Percentiles rank a stretch among this genome's conserved stretches.
These are phyloP conservation scores for Elsinoe australis DNA, from an alignment of 2,329 filamentous ascomycete genomes.

Conservation along the genomic window DNA sequence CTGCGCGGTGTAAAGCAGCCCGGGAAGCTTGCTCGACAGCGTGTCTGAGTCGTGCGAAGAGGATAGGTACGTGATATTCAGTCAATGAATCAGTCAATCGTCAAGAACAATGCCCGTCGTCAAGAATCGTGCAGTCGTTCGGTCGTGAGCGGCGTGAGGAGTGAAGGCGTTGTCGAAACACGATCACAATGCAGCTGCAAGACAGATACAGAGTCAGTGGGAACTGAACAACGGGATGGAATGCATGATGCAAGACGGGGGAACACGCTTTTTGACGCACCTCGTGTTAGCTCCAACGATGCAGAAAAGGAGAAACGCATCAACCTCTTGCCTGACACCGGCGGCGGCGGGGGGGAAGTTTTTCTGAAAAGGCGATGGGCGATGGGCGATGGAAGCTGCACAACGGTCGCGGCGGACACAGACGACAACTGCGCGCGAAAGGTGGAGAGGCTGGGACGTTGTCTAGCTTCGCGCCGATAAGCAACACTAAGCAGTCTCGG, in stretches of 20 bases:
- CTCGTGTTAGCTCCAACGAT: slow-evolving; percentile 16
- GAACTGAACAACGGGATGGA: slow-evolving; percentile 15
- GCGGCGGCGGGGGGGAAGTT: slow-evolving; percentile 16
- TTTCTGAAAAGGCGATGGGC: slow-evolving; percentile 12
- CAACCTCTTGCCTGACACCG: slow-evolving; percentile 12
- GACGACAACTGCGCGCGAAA: slow-evolving; percentile 1
- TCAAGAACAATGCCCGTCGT: slow-evolving; percentile 13
- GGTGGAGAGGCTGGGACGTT: slow-evolving; percentile 16
- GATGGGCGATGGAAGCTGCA: slow-evolving; percentile 14
- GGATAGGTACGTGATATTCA: not conserved
- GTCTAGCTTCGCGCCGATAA: slow-evolving; percentile 17
- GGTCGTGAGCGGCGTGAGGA: slow-evolving; percentile 12
- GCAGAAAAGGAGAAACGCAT: slow-evolving; percentile 17
- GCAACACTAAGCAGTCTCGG: slow-evolving; percentile 16
- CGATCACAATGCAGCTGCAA: slow-evolving; percentile 14
- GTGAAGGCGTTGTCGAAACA: not conserved
- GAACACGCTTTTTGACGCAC: slow-evolving; percentile 17
- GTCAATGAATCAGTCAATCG: slow-evolving; percentile 4
- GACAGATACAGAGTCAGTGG: slow-evolving; percentile 16
- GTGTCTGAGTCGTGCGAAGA: slow-evolving; percentile 2
- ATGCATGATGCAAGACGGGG: slow-evolving; percentile 15
- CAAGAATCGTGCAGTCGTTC: slow-evolving; percentile 13
- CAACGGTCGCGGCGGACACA: slow-evolving; percentile 14
- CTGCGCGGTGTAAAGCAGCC: slow-evolving; percentile 1
- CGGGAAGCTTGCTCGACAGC: slow-evolving; percentile 9